phyloP scores from a whole-genome alignment of 73 alveolate genomes.

The Breviolum minutum region DNA sequence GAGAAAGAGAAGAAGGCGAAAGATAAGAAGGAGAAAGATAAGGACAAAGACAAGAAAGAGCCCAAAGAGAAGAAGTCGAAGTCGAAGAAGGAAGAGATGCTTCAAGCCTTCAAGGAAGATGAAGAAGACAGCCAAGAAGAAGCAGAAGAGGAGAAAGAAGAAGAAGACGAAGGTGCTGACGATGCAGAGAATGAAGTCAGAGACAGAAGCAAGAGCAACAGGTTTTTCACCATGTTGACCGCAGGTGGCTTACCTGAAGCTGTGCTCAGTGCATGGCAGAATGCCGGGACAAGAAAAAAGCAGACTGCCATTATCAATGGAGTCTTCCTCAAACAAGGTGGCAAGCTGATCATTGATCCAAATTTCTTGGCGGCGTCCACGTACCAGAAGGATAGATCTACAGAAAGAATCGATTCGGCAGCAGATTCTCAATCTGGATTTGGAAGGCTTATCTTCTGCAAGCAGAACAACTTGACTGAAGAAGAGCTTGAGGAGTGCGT shows the following conservation, averaged over 20 bases:
- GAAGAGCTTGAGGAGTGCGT: not conserved
- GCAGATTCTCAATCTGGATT: not conserved
- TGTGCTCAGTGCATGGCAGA: not conserved
- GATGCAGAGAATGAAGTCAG: too few relatives aligned
- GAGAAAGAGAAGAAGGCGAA: too few relatives aligned
- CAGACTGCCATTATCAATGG: not conserved
- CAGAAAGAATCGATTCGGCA: not conserved
- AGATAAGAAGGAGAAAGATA: too few relatives aligned
- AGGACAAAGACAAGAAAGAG: too few relatives aligned
- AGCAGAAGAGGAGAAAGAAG: not conserved
- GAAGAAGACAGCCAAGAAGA: not conserved
- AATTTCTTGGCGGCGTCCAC: not conserved
- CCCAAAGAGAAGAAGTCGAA: too few relatives aligned
- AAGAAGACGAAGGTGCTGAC: not conserved
- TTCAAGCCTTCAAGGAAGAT: too few relatives aligned
- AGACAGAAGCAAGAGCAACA: not conserved
- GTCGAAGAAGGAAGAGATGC: too few relatives aligned
- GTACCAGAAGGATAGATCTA: too few relatives aligned
- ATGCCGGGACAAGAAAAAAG: not conserved
- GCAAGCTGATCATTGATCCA: not conserved
- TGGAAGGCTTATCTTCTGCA: not conserved
- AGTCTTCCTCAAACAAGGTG: not conserved
- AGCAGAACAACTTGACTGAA: not conserved
- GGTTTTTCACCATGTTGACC: not conserved
- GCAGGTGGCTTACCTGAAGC: not conserved